Evolutionary conservation across 768 basidiomycete genomes (phyloP), one percentile per base, ranked within the genome.

Genomic region (Mycena crocata): DNA sequence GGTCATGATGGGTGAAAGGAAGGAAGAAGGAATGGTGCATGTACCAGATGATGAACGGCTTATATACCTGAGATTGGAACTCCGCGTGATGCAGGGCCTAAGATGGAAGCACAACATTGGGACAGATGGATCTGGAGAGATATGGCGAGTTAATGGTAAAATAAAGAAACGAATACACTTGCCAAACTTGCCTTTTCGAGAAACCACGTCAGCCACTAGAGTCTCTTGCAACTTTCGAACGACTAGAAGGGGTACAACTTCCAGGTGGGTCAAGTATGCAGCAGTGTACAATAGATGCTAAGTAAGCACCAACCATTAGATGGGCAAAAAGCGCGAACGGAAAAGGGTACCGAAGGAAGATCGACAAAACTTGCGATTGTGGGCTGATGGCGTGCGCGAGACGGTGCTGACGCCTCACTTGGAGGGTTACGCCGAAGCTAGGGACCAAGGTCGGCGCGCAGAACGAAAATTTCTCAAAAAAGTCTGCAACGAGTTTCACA

Each of bases 361-460:
- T 14, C 48, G 26, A 3, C 12, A 31, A 3, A 49, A 49, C 23
- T 15, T 51, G 31, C 46, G 59, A 19, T 39, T 61, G 23, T 61
- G 59, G 59, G 59, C 59, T 7, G 37, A 50, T 14, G 59, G 59
- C 21, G 59, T 17, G 17, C 48, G 59, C 7, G 48, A 50, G 50
- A 15, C 3, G 26, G 30, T 49, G 28, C 30, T 49, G 5, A 5
- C 15, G 26, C 48, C 48, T 3, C 48, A 49, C 17, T 15, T 49
- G 2, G 48, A 49, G 10, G 15, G 26, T 2, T 49, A 49, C 48
- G 30, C 28, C 10, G 17, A 10, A 12, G 48, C 48, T 3, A 5
- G 3, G 28, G 48, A 49, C 15, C 14, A 2, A 19, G 48, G 48
- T 6, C 31, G 48, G 48, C 48, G 48, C 9, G 24, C 26, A 14